These are phyloP conservation scores for Fusarium floridanum DNA, from an alignment of 2,329 filamentous ascomycete genomes.

Conservation along the genomic window DNA sequence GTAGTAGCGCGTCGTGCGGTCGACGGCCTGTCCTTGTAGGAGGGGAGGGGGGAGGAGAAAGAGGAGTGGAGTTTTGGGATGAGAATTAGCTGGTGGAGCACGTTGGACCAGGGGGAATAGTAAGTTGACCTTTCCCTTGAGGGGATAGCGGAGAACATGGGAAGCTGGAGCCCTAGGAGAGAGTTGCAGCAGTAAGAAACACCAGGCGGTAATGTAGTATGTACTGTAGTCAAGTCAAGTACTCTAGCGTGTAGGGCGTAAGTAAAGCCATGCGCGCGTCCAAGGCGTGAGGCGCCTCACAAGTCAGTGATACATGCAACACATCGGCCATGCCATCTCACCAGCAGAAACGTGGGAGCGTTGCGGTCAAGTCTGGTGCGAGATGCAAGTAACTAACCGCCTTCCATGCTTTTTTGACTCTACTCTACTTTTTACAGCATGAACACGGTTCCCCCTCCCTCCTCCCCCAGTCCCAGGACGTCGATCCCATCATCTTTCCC, in stretches of 20 bases:
- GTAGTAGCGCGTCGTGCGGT: constrained; percentile 1
- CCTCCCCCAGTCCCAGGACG: constrained; percentile 9
- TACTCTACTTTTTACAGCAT: background rate
- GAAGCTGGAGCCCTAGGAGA: background rate
- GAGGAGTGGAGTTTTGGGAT: constrained; percentile 6
- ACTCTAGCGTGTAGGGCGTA: constrained; percentile 1
- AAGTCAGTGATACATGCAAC: background rate
- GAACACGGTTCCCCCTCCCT: background rate
- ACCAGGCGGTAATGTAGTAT: constrained; percentile 5
- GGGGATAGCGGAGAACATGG: background rate
- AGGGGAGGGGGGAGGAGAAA: constrained; percentile 6
- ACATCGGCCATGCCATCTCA: background rate
- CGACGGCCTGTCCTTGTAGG: constrained; percentile 6
- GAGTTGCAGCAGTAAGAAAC: constrained; percentile 5
- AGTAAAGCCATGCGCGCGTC: constrained; percentile 11
- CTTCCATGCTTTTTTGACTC: background rate
- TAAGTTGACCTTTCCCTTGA: background rate
- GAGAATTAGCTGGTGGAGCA: constrained; percentile 31
- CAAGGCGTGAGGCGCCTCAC: constrained; percentile 14
- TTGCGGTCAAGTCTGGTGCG: constrained; percentile 10
- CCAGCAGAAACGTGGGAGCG: constrained; percentile 35
- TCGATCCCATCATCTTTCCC: constrained; percentile 17
- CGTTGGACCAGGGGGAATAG: constrained; percentile 34
- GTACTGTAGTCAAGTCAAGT: no score
- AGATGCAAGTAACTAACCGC: background rate